Base-by-base conservation (phyloP, 2,329 filamentous ascomycete genomes). In the Delphinella strobiligena region DNA sequence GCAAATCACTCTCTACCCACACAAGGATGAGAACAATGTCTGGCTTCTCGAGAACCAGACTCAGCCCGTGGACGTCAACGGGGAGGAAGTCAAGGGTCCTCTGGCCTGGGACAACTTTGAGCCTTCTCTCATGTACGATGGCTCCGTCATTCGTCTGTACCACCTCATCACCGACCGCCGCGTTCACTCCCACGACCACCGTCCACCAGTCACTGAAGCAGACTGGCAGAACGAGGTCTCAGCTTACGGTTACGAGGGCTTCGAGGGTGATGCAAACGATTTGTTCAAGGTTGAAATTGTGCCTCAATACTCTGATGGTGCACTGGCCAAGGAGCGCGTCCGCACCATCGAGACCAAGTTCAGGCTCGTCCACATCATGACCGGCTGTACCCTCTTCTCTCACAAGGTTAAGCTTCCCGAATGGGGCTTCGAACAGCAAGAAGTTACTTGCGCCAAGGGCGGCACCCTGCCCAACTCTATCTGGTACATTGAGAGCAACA, bases 371-470 rank as follows among this genome's bases (percentile, higher is more conserved):
- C 91, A 98, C 57, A 66, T 94, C 58, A 96, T 98, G 91, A 94
- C 87, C 47, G 88, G 89, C 34, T 98, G 91, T 57, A 83, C 81
- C 10, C 72, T 98, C 17, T 98, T 98, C 70, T 96, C 89, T 1
- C 91, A 98, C 72, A 96, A 95, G 68, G 88, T 96, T 59, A 98
- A 98, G 69, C 79, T 98, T 43, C 91, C 91, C 3, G 87, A 93
- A 2, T 98, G 91, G 91, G 91, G 84, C 34, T 98, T 82, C 38
- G 91, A 96, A 61, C 91, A 98, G 61, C 91, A 98, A 61, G 91
- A 98, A 63, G 91, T 98, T n/a, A 96, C 89, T 15, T 98, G 91
- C 57, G 91, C 91, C 5, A 82, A 80, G 51, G 81, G 84, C 35
- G 91, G 87, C 51, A 94, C 87, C 46, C 68, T 95, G 29, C 91